Conservation (phyloP, 805 yeast species). For the Candida nitratophila region DNA sequence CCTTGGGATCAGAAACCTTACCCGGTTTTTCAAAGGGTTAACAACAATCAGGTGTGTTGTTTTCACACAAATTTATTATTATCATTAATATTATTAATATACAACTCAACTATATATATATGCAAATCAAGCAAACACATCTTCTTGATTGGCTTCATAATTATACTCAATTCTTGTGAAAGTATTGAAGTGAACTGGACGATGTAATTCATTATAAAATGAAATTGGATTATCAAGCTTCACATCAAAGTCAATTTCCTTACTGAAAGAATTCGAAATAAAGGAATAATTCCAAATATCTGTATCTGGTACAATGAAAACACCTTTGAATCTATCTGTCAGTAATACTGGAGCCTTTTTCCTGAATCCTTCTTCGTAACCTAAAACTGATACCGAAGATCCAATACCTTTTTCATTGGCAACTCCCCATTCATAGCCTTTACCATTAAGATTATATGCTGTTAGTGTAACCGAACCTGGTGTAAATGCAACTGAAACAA, state of each 20-base stretch:
- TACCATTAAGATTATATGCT: slow-evolving; percentile 52
- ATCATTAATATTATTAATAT: neutral
- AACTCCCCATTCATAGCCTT: slow-evolving; percentile 76
- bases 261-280: slow-evolving; percentile 76
- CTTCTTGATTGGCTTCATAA: slow-evolving; percentile 64
- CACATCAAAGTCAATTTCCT: slow-evolving; percentile 50
- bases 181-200: slow-evolving; percentile 79
- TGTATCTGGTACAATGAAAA: slow-evolving; percentile 78
- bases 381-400: slow-evolving; percentile 59
- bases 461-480: slow-evolving; percentile 81
- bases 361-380: slow-evolving; percentile 57
- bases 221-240: slow-evolving; percentile 75
- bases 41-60: neutral
- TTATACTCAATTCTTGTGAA: slow-evolving; percentile 56
- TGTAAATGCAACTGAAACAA: slow-evolving; percentile 62
- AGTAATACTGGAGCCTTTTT: slow-evolving; percentile 60
- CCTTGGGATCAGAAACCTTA: too few species aligned
- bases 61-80: neutral
- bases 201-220: slow-evolving; percentile 79
- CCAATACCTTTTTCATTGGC: slow-evolving; percentile 50
- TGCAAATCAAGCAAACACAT: slow-evolving; percentile 41
- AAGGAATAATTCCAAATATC: slow-evolving; percentile 89
- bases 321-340: slow-evolving; percentile 72
- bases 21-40: too few species aligned
- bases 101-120: neutral